Base-by-base conservation (phyloP, 805 yeast genomes). In the Schizosaccharomyces cryophilus region DNA sequence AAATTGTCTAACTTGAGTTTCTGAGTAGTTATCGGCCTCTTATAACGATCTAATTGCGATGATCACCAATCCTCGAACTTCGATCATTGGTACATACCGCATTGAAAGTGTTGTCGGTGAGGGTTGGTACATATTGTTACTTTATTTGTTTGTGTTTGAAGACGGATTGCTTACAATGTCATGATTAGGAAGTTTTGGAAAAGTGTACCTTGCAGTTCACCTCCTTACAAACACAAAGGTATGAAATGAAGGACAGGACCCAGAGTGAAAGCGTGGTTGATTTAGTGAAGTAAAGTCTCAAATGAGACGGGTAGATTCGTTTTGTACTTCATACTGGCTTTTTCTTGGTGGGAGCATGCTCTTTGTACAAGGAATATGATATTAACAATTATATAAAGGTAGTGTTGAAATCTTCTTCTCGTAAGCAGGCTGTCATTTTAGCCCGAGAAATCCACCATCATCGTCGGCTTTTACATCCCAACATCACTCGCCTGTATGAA, bases 361-460 rank as follows among this genome's bases (percentile, higher is more conserved):
- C 17, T 5, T 19, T 15, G 1, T 17, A 4, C 13, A 19, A n/a
- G 26, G 17, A 45, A 45, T 26, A 19, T 11, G 9, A 30, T 24
- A 31, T 30, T 56, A 38, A 59, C 51, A 7, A 55, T 2, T 45
- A 15, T 17, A 19, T n/a, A 3, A 70, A 63, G 80, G 77, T 90
- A 2, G 97, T 93, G 19, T 71, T 93, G 64, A 90, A 90, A 67
- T 84, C 87, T 58, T 65, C 74, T 54, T 90, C 95, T 7, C 73
- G 75, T 15, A 80, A 82, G 62, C 79, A 78, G 58, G 95, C 87
- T 68, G 88, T 94, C 40, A 87, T 89, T 67, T 77, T 90, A 26
- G 95, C 89, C 47, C 74, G 96, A 61, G 98, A 90, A 67, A 87
- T 87, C 38, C 87, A 85, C 68, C 93, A 87, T 69, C 89, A 89